phyloP scores from a whole-genome alignment of 495 filamentous ascomycete species.

The Aspergillus bridgeri region DNA sequence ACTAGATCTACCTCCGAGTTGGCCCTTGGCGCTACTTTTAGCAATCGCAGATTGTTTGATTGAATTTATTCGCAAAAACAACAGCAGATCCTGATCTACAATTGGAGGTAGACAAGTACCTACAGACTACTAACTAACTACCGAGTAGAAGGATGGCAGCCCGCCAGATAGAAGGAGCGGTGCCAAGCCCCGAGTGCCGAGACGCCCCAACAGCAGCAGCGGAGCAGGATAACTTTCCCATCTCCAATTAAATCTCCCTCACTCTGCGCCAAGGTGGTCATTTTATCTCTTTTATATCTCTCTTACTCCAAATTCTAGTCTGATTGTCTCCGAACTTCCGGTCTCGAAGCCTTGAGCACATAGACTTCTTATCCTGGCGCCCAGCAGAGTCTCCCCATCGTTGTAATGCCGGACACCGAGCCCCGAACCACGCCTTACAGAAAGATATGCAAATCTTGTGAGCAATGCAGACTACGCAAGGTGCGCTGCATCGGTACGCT shows the following conservation, averaged over 20 bases:
- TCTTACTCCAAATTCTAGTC: background rate
- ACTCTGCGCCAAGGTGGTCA: background rate
- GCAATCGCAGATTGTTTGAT: too few relatives aligned
- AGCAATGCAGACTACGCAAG: slow-evolving; percentile 29
- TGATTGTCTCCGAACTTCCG: background rate
- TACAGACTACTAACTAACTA: too few relatives aligned
- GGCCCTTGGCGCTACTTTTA: too few relatives aligned
- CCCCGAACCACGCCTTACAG: background rate
- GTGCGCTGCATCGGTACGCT: slow-evolving; percentile 31
- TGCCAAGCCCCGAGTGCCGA: slow-evolving; percentile 6
- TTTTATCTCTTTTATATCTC: background rate
- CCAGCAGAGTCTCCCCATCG: background rate
- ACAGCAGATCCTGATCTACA: too few relatives aligned
- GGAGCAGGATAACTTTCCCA: background rate
- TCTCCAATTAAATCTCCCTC: background rate
- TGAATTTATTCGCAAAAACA: too few relatives aligned
- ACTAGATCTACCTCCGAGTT: too few relatives aligned
- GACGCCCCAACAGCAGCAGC: background rate
- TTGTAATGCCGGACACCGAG: background rate
- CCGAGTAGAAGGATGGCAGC: too few relatives aligned
- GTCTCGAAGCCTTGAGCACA: background rate
- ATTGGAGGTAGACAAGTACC: too few relatives aligned
- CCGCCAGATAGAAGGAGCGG: background rate
- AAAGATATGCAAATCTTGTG: slow-evolving; percentile 24
- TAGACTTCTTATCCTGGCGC: background rate